Evolutionary conservation across 164 flowering plant genomes (phyloP).

Genomic region (Macadamia tetraphylla): DNA sequence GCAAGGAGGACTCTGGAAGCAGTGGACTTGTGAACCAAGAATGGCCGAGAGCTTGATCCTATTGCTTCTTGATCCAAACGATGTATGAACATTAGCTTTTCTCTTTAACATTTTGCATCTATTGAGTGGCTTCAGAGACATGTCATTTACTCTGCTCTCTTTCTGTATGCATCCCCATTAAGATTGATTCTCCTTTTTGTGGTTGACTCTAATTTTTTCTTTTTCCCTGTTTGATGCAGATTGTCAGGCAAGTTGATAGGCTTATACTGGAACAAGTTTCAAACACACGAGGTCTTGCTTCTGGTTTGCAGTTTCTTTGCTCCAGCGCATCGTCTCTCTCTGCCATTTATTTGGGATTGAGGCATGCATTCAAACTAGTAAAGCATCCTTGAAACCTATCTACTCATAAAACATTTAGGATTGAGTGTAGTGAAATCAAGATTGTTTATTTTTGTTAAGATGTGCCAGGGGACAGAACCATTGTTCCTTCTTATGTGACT

Average conservation of each 20-base stretch:
- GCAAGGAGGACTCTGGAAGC: slow-evolving; percentile 58
- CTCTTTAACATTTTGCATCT: not conserved
- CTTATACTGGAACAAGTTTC: slow-evolving; percentile 78
- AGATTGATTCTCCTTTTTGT: not conserved
- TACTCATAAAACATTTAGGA: not conserved
- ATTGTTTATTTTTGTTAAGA: not conserved
- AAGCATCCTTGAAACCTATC: not conserved
- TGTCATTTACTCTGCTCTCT: not conserved
- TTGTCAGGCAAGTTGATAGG: slow-evolving; percentile 68
- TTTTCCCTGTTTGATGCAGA: slow-evolving; percentile 42
- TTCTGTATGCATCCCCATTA: not conserved
- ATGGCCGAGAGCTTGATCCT: slow-evolving; percentile 87
- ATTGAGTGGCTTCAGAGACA: not conserved
- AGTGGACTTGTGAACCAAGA: slow-evolving; percentile 91
- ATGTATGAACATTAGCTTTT: slow-evolving; percentile 41
- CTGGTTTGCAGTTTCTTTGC: slow-evolving; percentile 83
- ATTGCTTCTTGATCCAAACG: slow-evolving; percentile 78
- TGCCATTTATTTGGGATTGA: slow-evolving; percentile 53
- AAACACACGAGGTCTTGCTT: slow-evolving; percentile 55
- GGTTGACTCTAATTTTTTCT: slow-evolving; percentile 2
- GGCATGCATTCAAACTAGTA: slow-evolving; percentile 71
- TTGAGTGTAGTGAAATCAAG: not conserved
- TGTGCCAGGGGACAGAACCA: not conserved
- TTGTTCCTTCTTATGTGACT: slow-evolving; percentile 7
- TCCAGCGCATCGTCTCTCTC: slow-evolving; percentile 47